Conservation (phyloP, 2,329 filamentous ascomycete species). For the Fusarium humuli region DNA sequence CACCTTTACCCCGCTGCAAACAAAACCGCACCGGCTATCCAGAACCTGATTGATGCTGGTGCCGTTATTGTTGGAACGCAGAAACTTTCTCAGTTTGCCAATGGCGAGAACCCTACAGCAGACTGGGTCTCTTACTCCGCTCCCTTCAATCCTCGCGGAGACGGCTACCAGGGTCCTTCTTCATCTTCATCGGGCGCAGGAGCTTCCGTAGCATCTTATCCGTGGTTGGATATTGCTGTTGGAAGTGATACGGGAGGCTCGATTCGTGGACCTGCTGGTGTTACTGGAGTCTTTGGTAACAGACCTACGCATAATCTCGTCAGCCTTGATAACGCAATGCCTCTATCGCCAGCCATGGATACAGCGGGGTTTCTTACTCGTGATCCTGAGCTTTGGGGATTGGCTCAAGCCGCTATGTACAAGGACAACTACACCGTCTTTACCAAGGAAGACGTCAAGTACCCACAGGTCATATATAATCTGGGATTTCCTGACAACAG, state of each 20-base stretch:
- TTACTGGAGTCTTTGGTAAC: constrained; percentile 59
- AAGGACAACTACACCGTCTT: not conserved
- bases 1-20: not conserved
- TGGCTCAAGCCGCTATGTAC: not conserved
- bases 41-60: constrained; percentile 27
- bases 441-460: not conserved
- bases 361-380: constrained; percentile 37
- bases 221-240: constrained; percentile 55
- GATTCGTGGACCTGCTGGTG: constrained; percentile 59
- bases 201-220: constrained; percentile 55
- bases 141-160: constrained; percentile 60
- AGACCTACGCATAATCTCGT: constrained; percentile 55
- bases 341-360: constrained; percentile 56
- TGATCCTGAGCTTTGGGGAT: constrained; percentile 1
- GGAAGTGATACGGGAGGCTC: constrained; percentile 41
- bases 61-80: constrained; percentile 26
- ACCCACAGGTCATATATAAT: not conserved
- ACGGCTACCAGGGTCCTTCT: constrained; percentile 60
- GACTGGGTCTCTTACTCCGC: constrained; percentile 52
- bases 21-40: not conserved
- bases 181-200: constrained; percentile 59
- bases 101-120: not conserved
- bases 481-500: not conserved
- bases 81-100: constrained; percentile 33
- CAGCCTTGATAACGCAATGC: constrained; percentile 55